phyloP scores from a whole-genome alignment of 2,329 filamentous ascomycete genomes.

The Phialophora tarda region DNA sequence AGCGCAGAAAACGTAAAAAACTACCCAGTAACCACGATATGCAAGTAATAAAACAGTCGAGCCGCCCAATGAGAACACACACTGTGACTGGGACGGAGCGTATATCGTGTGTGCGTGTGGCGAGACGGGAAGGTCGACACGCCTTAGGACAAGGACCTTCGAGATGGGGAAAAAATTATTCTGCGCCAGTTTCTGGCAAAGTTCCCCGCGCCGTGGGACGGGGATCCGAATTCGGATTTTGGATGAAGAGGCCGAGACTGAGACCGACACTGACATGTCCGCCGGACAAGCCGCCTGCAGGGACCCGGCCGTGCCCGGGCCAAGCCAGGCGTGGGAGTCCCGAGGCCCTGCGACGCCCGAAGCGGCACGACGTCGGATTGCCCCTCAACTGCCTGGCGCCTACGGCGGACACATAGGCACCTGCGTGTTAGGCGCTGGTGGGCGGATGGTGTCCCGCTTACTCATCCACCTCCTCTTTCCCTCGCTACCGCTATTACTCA shows the following conservation, averaged over 20 bases:
- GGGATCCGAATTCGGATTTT: neutral
- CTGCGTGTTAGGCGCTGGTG: neutral
- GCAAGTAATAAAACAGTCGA: neutral
- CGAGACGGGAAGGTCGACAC: neutral
- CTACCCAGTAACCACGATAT: too few species aligned
- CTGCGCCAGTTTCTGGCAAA: neutral
- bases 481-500: neutral
- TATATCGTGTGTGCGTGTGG: neutral
- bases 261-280: neutral
- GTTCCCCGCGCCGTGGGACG: slow-evolving; percentile 2
- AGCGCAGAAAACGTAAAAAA: too few species aligned
- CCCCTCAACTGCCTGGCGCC: too few species aligned
- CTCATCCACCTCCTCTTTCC: neutral
- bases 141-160: slow-evolving; percentile 6
- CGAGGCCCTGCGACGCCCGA: neutral
- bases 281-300: neutral
- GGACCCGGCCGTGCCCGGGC: neutral
- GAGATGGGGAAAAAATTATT: slow-evolving; percentile 8
- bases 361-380: neutral
- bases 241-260: neutral
- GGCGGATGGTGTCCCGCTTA: neutral
- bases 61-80: slow-evolving; percentile 4
- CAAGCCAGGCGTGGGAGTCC: neutral
- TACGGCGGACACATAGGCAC: too few species aligned
- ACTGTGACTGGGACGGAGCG: neutral